Evolutionary conservation across 495 filamentous ascomycete species (phyloP).

Genomic region (Neohortaea acidophila): DNA sequence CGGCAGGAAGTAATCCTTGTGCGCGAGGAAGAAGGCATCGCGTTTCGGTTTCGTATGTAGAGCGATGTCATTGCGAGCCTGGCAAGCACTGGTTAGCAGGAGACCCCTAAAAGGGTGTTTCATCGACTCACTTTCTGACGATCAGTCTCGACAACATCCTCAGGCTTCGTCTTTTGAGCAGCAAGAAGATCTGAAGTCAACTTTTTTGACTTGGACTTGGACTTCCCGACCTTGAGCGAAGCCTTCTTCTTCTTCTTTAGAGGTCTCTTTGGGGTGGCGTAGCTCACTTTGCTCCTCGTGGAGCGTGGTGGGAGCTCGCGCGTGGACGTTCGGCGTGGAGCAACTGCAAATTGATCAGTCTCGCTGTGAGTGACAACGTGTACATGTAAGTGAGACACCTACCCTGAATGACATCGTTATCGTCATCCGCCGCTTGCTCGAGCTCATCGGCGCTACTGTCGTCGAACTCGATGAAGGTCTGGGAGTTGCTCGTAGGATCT

Average conservation of each 20-base stretch:
- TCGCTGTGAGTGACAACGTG: too few relatives aligned
- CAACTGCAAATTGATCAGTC: constrained; percentile 2
- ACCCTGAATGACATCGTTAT: constrained; percentile 7
- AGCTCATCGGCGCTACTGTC: background rate
- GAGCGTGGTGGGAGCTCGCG: constrained; percentile 12
- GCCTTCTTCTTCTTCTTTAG: constrained; percentile 4
- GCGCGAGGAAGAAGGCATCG: constrained; percentile 36
- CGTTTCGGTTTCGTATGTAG: constrained; percentile 32
- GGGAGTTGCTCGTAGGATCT: background rate
- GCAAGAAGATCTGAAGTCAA: constrained; percentile 13
- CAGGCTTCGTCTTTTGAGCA: background rate
- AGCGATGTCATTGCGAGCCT: constrained; percentile 34
- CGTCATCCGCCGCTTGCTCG: constrained; percentile 1
- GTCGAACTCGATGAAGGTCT: constrained; percentile 5
- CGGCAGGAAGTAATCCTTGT: constrained; percentile 38
- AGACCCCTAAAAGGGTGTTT: too few relatives aligned
- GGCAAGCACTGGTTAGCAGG: too few relatives aligned
- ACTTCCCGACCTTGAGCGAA: constrained; percentile 2
- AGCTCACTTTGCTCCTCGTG: constrained; percentile 8
- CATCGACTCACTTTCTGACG: too few relatives aligned
- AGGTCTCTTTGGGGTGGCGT: constrained; percentile 5
- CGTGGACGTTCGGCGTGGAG: background rate
- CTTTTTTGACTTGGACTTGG: constrained; percentile 2
- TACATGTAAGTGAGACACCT: too few relatives aligned
- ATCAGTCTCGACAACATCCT: constrained; percentile 20